A percentile compares a stretch with the other conserved stretches of the same genome.
phyloP scores from a whole-genome alignment of 768 basidiomycete genomes.

The Heimioporus sp. region DNA sequence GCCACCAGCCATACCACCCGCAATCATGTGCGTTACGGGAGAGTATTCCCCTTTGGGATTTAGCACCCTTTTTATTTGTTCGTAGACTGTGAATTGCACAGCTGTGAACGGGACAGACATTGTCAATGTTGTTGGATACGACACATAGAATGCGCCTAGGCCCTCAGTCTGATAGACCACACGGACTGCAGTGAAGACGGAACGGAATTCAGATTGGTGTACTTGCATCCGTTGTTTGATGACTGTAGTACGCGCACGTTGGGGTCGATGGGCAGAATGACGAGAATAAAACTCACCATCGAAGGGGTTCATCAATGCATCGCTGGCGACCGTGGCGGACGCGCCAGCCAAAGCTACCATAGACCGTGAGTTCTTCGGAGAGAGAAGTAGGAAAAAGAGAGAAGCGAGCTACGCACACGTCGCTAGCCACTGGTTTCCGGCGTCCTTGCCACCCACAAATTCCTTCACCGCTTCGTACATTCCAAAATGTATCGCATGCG shows the following conservation, averaged over 20 bases:
- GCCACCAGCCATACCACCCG: slow-evolving; percentile 90
- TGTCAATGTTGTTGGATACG: slow-evolving; percentile 95
- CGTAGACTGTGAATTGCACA: slow-evolving; percentile 96
- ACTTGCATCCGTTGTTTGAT: slow-evolving; percentile 99
- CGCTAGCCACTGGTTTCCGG: slow-evolving; percentile 78
- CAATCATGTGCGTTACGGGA: slow-evolving; percentile 87
- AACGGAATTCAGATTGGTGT: slow-evolving; percentile 88
- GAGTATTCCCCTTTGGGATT: slow-evolving; percentile 89
- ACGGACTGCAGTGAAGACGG: slow-evolving; percentile 80
- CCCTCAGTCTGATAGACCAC: slow-evolving; percentile 87
- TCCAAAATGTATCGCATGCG: slow-evolving; percentile 97
- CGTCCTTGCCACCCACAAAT: slow-evolving; percentile 77
- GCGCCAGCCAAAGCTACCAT: slow-evolving; percentile 85
- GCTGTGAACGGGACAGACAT: slow-evolving; percentile 99
- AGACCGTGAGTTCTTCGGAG: slow-evolving; percentile 9
- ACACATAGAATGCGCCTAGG: slow-evolving; percentile 90
- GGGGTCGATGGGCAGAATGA: slow-evolving; percentile 11
- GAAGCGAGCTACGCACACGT: slow-evolving; percentile 62
- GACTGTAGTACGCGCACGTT: slow-evolving; percentile 49
- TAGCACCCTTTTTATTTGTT: slow-evolving; percentile 81
- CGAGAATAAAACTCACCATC: slow-evolving; percentile 64
- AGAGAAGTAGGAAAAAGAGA: neutral
- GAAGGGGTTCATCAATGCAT: slow-evolving; percentile 99
- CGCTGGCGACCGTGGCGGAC: slow-evolving; percentile 89
- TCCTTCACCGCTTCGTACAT: slow-evolving; percentile 95